These are phyloP conservation scores for baker's yeast (Saccharomyces cerevisiae) DNA, from an alignment of 805 yeast genomes.

Conservation along the genomic window DNA sequence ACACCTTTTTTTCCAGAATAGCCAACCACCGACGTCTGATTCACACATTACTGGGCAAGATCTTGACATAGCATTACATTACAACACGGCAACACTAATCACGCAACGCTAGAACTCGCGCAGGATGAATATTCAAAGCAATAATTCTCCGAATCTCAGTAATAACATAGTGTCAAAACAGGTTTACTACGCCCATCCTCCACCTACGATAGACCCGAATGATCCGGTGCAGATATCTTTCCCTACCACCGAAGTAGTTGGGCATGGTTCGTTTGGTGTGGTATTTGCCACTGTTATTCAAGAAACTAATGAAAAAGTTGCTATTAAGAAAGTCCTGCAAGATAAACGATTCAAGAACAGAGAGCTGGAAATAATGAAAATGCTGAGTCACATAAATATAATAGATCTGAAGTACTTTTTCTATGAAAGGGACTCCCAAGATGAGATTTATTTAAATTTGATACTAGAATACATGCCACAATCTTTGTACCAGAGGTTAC, in stretches of 20 bases:
- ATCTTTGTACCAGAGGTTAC: slow-evolving; percentile 83
- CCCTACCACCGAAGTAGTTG: slow-evolving; percentile 82
- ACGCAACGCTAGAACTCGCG: neutral
- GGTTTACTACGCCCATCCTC: slow-evolving; percentile 20
- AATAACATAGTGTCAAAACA: slow-evolving; percentile 24
- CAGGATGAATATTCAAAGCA: slow-evolving; percentile 14
- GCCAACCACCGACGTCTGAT: neutral
- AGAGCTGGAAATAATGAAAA: slow-evolving; percentile 91
- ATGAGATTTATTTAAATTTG: slow-evolving; percentile 67
- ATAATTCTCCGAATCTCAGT: slow-evolving; percentile 11
- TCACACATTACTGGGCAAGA: neutral
- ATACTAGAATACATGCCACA: slow-evolving; percentile 94
- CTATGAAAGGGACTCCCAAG: slow-evolving; percentile 59
- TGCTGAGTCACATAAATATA: slow-evolving; percentile 76
- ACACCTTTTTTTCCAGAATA: neutral
- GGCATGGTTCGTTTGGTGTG: slow-evolving; percentile 98
- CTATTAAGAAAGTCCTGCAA: slow-evolving; percentile 92
- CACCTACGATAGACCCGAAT: slow-evolving; percentile 2
- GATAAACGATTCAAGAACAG: slow-evolving; percentile 91
- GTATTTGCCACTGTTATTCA: slow-evolving; percentile 81
- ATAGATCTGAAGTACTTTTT: slow-evolving; percentile 83
- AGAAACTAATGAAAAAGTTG: slow-evolving; percentile 73
- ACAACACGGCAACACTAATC: neutral
- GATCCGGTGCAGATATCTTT: slow-evolving; percentile 42
- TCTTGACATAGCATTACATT: neutral